These are phyloP conservation scores for Lignosus rhinocerotis DNA, from an alignment of 1,284 basidiomycete species.

Conservation along the genomic window DNA sequence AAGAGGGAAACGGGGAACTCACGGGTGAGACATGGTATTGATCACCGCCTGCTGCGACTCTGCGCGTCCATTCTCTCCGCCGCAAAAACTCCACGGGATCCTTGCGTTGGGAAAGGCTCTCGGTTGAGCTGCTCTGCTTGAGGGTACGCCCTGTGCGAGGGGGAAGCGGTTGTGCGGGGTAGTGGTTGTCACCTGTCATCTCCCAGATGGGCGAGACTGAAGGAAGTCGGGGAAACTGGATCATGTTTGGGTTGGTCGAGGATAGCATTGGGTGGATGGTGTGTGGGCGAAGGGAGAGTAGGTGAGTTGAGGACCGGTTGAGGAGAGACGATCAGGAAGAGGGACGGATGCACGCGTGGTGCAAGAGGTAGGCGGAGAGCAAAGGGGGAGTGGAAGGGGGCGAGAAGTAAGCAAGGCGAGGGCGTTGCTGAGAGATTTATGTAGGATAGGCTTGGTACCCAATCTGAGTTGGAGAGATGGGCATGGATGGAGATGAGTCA, in stretches of 20 bases:
- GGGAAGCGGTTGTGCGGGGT: slow-evolving; percentile 7
- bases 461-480: slow-evolving; percentile 16
- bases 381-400: background rate
- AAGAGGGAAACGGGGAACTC: slow-evolving; percentile 8
- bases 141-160: slow-evolving; percentile 11
- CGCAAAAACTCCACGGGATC: slow-evolving; percentile 36
- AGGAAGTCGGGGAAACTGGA: slow-evolving; percentile 20
- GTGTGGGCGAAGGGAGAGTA: background rate
- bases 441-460: slow-evolving; percentile 4
- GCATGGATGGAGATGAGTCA: slow-evolving; percentile 18
- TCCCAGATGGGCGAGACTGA: slow-evolving; percentile 13
- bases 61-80: slow-evolving; percentile 34
- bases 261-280: slow-evolving; percentile 9
- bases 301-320: background rate
- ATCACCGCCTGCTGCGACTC: slow-evolving; percentile 34
- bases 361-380: background rate
- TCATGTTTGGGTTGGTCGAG: slow-evolving; percentile 15
- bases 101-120: slow-evolving; percentile 31
- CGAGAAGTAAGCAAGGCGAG: background rate
- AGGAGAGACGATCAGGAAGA: background rate
- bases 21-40: slow-evolving; percentile 20
- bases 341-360: background rate
- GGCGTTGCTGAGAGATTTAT: slow-evolving; percentile 6
- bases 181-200: background rate
- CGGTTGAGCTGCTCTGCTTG: slow-evolving; percentile 26